These are phyloP conservation scores for Ampelomyces quisqualis DNA, from an alignment of 2,329 filamentous ascomycete species.

Conservation along the genomic window DNA sequence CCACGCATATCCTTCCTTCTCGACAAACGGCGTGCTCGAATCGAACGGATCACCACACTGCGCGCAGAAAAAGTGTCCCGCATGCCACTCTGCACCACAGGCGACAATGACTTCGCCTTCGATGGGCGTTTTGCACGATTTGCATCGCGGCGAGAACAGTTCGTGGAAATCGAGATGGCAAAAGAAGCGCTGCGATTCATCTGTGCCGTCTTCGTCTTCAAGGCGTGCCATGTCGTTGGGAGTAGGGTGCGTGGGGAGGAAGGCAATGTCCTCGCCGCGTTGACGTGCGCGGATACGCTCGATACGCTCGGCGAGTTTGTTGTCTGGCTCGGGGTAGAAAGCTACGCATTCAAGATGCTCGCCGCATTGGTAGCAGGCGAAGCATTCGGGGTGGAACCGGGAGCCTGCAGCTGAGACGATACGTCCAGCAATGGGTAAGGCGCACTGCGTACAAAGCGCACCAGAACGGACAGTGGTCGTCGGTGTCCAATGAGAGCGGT, in stretches of 20 bases:
- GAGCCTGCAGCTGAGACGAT: constrained; percentile 80
- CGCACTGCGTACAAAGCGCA: constrained; percentile 81
- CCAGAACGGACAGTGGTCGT: constrained; percentile 56
- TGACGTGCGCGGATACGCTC: constrained; percentile 69
- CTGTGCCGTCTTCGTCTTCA: constrained; percentile 62
- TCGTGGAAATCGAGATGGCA: constrained; percentile 99
- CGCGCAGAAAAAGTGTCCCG: constrained; percentile 97
- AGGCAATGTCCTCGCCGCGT: constrained; percentile 51
- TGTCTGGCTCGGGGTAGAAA: constrained; percentile 88
- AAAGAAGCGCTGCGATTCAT: constrained; percentile 76
- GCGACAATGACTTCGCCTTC: constrained; percentile 92
- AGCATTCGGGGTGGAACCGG: constrained; percentile 92
- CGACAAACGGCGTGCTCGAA: constrained; percentile 75
- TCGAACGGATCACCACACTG: constrained; percentile 87
- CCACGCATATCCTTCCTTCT: constrained; percentile 98
- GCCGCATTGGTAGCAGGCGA: constrained; percentile 82
- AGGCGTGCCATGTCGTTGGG: constrained; percentile 59
- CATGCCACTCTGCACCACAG: constrained; percentile 93
- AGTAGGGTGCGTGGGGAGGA: constrained; percentile 45
- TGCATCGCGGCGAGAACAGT: constrained; percentile 86
- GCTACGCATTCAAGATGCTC: constrained; percentile 91
- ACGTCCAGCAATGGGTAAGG: constrained; percentile 81
- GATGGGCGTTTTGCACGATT: constrained; percentile 94
- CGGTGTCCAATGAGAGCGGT: constrained; percentile 50
- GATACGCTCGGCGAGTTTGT: constrained; percentile 68